Evolutionary conservation across 345 rosid species (phyloP).

Genomic region (Draba incana): DNA sequence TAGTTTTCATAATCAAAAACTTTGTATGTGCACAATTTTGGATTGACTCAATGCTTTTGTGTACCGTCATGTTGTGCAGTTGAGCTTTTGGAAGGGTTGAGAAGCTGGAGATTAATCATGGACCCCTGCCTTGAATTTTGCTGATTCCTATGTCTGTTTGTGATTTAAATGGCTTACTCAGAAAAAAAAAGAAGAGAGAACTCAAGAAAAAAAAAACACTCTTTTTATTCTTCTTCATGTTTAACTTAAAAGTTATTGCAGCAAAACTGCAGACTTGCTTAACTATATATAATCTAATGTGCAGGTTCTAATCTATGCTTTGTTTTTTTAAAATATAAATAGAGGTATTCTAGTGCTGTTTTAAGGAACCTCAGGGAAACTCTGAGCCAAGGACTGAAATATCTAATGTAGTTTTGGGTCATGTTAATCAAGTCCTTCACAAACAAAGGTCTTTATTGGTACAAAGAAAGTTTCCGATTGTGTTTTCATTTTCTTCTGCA

Average conservation of each 20-base stretch:
- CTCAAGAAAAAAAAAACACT: background rate
- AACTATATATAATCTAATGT: conserved; percentile 42
- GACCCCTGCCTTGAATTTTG: conserved; percentile 33
- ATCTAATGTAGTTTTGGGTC: no score
- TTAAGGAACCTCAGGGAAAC: background rate
- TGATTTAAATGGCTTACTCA: conserved; percentile 24
- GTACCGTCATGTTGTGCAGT: conserved; percentile 26
- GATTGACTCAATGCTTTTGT: background rate
- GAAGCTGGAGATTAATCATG: conserved; percentile 22
- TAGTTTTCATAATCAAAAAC: background rate
- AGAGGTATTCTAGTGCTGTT: background rate
- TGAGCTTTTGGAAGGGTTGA: conserved; percentile 29
- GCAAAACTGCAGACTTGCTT: conserved; percentile 40
- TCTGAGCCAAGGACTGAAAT: no score
- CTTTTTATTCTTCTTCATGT: conserved; percentile 18
- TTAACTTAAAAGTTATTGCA: conserved; percentile 40
- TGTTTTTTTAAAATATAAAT: background rate
- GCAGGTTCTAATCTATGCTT: conserved; percentile 35
- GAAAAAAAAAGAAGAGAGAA: conserved; percentile 7
- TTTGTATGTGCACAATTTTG: background rate
- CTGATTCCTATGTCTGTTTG: conserved; percentile 35
- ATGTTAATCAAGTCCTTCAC: no score
- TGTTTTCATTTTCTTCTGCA: no score
- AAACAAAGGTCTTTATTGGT: no score
- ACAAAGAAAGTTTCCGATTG: no score